Percentiles rank a stretch among this genome's conserved stretches.
Evolutionary conservation across 2,329 filamentous ascomycete genomes (phyloP).

Genomic region (Tolypocladium sp.): DNA sequence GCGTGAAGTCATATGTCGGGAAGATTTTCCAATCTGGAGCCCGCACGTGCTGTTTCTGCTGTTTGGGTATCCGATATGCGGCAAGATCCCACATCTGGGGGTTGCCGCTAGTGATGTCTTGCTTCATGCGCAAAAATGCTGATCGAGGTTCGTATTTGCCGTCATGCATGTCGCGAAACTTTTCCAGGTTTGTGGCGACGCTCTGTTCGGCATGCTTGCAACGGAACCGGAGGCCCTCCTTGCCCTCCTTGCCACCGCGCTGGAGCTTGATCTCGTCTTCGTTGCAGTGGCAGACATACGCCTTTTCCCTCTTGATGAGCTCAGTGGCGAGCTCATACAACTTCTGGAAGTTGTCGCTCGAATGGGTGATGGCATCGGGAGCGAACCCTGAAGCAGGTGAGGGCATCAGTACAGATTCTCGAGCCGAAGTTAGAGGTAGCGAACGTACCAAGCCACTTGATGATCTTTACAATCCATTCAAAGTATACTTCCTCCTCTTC

Average conservation of each 20-base stretch:
- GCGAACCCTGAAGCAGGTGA: conserved; percentile 36
- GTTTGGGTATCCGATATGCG: conserved; percentile 77
- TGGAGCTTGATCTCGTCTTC: conserved; percentile 79
- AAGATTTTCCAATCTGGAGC: conserved; percentile 79
- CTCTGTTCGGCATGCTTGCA: conserved; percentile 72
- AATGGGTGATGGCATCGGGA: conserved; percentile 57
- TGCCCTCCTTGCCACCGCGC: conserved; percentile 65
- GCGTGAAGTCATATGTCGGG: conserved; percentile 87
- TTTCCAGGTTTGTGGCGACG: conserved; percentile 64
- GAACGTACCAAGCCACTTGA: conserved; percentile 51
- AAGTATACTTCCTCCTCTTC: conserved; percentile 89
- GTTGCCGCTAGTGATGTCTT: conserved; percentile 73
- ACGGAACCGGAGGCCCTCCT: conserved; percentile 59
- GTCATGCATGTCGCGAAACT: conserved; percentile 86
- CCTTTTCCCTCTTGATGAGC: conserved; percentile 57
- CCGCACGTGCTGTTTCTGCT: conserved; percentile 58
- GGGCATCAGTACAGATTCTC: background rate
- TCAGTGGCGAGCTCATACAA: conserved; percentile 81
- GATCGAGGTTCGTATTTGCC: conserved; percentile 80
- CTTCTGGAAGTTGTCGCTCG: conserved; percentile 76
- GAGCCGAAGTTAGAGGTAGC: background rate
- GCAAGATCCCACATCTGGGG: conserved; percentile 96
- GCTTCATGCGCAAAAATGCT: conserved; percentile 88
- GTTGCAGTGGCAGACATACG: conserved; percentile 77
- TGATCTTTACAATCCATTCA: conserved; percentile 76